Conservation (phyloP, 345 rosid species). For the Hibiscus trionum region DNA sequence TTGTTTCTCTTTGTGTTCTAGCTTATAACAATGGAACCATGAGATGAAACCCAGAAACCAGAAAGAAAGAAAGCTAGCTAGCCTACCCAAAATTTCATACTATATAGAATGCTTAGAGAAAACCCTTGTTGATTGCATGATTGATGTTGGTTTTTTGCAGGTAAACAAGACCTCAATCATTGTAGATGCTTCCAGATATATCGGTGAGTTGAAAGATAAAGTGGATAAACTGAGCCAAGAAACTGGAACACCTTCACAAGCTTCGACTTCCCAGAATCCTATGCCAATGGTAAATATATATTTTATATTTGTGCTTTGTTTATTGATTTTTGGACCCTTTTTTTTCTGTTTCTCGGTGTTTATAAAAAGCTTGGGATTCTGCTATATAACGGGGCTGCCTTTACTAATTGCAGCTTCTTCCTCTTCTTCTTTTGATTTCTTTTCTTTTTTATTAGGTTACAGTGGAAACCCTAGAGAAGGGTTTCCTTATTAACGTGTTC, state of each 20-base stretch:
- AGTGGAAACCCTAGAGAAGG: conserved; percentile 52
- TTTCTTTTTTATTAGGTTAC: conserved; percentile 27
- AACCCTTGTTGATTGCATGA: not conserved
- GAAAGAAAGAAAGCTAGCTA: not conserved
- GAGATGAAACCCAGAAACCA: not conserved
- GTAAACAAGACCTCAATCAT: conserved; percentile 40
- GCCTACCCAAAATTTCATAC: not conserved
- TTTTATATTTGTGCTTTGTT: not conserved
- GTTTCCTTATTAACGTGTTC: conserved; percentile 47
- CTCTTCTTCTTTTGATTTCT: not conserved
- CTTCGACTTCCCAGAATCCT: conserved; percentile 21
- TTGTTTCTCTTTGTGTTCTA: not conserved
- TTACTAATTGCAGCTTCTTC: not conserved
- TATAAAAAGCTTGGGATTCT: not conserved
- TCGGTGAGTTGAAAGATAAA: conserved; percentile 44
- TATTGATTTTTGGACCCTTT: not conserved
- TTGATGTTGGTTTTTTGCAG: conserved; percentile 18
- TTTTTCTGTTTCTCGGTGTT: not conserved
- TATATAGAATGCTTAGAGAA: not conserved
- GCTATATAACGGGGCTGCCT: not conserved
- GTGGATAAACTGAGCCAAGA: conserved; percentile 39
- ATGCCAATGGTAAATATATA: conserved; percentile 30
- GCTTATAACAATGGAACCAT: not conserved
- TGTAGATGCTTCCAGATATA: conserved; percentile 45
- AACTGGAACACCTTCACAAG: conserved; percentile 18